phyloP scores from a whole-genome alignment of 148 eudicot genomes.

The Polygonum aviculare region DNA sequence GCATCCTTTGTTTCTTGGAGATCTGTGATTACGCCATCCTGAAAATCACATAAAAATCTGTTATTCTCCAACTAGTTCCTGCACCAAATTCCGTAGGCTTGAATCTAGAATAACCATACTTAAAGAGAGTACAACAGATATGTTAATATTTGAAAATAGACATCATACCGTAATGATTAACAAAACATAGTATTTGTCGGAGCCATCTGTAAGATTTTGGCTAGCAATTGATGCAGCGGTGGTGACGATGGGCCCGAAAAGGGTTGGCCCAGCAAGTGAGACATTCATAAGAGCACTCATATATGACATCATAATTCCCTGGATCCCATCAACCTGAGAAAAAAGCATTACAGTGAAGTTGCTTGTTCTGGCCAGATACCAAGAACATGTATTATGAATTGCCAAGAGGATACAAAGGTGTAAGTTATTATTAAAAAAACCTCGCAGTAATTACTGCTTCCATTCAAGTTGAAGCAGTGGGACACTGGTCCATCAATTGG shows the following conservation, averaged over 20 bases:
- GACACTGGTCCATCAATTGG: constrained; percentile 99
- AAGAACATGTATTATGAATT: neutral
- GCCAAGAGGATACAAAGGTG: neutral
- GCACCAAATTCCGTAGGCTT: neutral
- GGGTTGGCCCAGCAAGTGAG: constrained; percentile 96
- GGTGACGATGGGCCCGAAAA: constrained; percentile 75
- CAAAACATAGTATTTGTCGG: constrained; percentile 70
- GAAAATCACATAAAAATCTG: neutral
- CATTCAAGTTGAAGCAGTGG: constrained; percentile 96
- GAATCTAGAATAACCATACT: neutral
- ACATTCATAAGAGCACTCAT: constrained; percentile 76
- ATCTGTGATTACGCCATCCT: constrained; percentile 99
- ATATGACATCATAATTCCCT: constrained; percentile 85
- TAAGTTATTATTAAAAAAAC: constrained; percentile 16
- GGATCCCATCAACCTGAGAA: constrained; percentile 90
- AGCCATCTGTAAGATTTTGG: constrained; percentile 48
- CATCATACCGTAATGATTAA: constrained; percentile 80
- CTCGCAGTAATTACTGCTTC: constrained; percentile 91
- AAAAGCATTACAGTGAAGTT: neutral
- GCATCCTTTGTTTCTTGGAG: constrained; percentile 99
- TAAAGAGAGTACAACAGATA: neutral
- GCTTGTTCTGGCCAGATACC: neutral
- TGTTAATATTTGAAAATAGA: neutral
- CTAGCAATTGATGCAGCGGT: constrained; percentile 76
- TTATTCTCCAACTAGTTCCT: neutral